Evolutionary conservation across 306 rosid genomes (phyloP), one percentile per base, ranked within the genome.

Genomic region (Castanopsis chinensis): DNA sequence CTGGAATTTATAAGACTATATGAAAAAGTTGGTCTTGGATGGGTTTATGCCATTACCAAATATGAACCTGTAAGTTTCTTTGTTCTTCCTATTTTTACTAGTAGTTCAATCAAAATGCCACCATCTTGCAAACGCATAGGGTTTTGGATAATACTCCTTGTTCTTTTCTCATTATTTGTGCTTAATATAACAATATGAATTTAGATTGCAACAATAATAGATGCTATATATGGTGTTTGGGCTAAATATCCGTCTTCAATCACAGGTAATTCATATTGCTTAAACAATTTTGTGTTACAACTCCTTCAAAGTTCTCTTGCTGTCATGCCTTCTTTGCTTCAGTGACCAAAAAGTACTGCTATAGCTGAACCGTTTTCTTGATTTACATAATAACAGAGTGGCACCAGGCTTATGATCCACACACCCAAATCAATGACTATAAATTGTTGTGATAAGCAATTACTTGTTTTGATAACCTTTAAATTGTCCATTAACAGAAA

Each of bases 11-110:
- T 97, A 83, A 91, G 85, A 84, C 84, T 95, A 55, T 95, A 95
- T 75, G 99, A 95, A 81, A 79, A 91, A 65, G 97, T 91, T 72
- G 98, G 91, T 74, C 99, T 95, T 51, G 99, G 99, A 79, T 95
- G 99, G 99, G 89, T 95, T 72, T 95, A 92, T 84, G 96, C 98
- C 59, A 79, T 95, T 41, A 92, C 98, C 65, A 95, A 92, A 90
- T 92, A 89, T 63, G 89, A 90, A 82, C 97, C 98, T 21, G 96
- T 91, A 79, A 83, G 94, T 80, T 78, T 54, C 68, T 32, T 74
- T 37, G 19, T 69, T 21, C 54, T 60, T 79, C 13, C 14, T 19
- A 18, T 70, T 57, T 28, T 72, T 72, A 71, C 52, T 74, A 74
- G 33, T 81, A 25, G 64, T 81, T 52, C 56, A 51, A 64, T 68